Conservation (phyloP, 2,329 filamentous ascomycete genomes). For the Ophiobolus disseminans region DNA sequence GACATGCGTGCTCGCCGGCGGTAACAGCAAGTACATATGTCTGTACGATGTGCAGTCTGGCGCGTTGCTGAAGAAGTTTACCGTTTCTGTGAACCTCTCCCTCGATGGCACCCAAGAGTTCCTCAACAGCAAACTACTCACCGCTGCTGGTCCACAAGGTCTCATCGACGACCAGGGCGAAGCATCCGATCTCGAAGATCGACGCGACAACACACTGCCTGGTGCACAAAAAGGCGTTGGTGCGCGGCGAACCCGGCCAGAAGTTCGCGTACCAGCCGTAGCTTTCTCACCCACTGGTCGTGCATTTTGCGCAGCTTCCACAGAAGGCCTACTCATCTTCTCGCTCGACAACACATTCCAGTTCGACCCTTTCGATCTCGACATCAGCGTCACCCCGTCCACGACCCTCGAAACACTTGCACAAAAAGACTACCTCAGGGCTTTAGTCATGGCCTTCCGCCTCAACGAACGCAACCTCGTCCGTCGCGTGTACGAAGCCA, state of each 20-base stretch:
- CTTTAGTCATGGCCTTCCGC: conserved; percentile 95
- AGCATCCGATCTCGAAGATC: conserved; percentile 85
- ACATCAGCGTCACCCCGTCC: conserved; percentile 89
- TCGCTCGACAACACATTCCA: conserved; percentile 82
- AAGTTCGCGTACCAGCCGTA: conserved; percentile 83
- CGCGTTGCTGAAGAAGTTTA: conserved; percentile 91
- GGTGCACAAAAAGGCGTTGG: conserved; percentile 89
- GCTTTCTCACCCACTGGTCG: conserved; percentile 88
- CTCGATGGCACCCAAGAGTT: conserved; percentile 96
- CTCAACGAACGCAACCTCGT: conserved; percentile 86
- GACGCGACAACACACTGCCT: conserved; percentile 79
- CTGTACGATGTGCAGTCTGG: conserved; percentile 94
- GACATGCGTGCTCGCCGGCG: conserved; percentile 84
- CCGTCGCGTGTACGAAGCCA: conserved; percentile 82
- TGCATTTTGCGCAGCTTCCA: conserved; percentile 92
- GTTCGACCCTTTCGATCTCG: conserved; percentile 96
- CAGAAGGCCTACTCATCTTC: conserved; percentile 93
- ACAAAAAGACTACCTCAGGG: conserved; percentile 85
- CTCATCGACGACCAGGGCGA: conserved; percentile 90
- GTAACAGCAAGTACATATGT: conserved; percentile 98
- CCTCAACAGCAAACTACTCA: conserved; percentile 89
- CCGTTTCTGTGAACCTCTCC: conserved; percentile 93
- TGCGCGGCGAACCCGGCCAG: conserved; percentile 77
- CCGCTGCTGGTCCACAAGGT: conserved; percentile 83
- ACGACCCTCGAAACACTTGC: conserved; percentile 71